Evolutionary conservation across 2,329 filamentous ascomycete genomes (phyloP).

Genomic region (Pseudocercospora crystallina): DNA sequence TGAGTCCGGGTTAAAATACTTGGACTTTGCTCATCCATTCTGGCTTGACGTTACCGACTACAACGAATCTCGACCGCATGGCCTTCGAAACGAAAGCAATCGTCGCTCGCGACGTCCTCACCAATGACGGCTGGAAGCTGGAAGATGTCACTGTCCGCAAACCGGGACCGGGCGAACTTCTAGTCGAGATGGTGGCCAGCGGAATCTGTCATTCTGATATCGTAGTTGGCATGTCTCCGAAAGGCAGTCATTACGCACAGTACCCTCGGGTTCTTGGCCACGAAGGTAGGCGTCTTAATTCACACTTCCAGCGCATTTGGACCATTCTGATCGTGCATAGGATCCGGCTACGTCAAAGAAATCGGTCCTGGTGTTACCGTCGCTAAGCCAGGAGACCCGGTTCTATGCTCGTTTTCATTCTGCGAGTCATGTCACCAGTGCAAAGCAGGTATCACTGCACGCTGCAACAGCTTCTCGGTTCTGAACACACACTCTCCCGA

Average conservation of each 20-base stretch:
- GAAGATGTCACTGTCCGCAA: not conserved
- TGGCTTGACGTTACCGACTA: no score
- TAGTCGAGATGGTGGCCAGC: not conserved
- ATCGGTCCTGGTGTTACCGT: not conserved
- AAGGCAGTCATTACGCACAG: not conserved
- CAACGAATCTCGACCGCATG: no score
- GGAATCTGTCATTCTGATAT: not conserved
- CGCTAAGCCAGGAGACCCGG: not conserved
- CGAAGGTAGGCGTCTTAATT: not conserved
- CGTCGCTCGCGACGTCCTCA: not conserved
- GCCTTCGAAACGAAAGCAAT: constrained; percentile 7
- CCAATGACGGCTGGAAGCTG: not conserved
- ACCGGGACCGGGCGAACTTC: not conserved
- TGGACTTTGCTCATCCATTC: no score
- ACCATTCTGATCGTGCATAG: not conserved
- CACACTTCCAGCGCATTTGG: no score
- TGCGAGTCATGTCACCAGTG: constrained; percentile 1
- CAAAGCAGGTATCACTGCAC: not conserved
- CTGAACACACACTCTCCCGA: not conserved
- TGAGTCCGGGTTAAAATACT: no score
- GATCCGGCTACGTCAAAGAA: not conserved
- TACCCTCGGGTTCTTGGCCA: not conserved
- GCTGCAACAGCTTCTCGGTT: not conserved
- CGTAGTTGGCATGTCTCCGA: not conserved
- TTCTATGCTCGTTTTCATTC: not conserved